Base-by-base conservation (phyloP, 2,329 filamentous ascomycete species). In the Aspergillus sp. region DNA sequence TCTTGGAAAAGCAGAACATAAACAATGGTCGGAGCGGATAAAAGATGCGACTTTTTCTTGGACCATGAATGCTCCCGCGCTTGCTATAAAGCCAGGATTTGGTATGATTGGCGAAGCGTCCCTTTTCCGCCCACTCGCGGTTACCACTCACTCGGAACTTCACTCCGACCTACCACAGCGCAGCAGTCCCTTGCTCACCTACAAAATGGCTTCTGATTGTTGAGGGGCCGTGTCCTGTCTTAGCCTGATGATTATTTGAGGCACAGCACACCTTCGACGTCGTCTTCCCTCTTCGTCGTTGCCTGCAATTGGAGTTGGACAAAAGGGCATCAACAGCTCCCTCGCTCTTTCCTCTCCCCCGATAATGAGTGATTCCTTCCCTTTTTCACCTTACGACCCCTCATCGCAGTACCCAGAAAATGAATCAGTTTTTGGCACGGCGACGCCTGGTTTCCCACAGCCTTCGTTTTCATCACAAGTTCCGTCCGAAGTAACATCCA, bases 291-390 rank as follows among this genome's bases (percentile, higher is more conserved):
- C 39, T 44, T 21, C 40, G 27, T 44, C 51, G 40, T 45, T 50
- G 43, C 41, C 44, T 27, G 21, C 21, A 52, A 45, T 37, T 37
- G 52, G 43, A 40, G 41, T 56, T 46, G 47, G 39, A 39, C 35
- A 21, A 52, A 52, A 27, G n/a, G 24, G 21, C 52, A 19, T 37
- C 17, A 49, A 31, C 45, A 52, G 37, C 58, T 51, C 59, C 48
- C 33, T 51, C 55, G 45, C 45, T 47, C 24, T 24, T 33, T 43
- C 41, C 48, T 19, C 55, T 56, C 52, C 47, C 27, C 27, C 27
- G 44, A 67, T 50, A 62, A 67, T 67, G 65, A 61, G 58, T 57
- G 61, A 63, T 54, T 57, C 63, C 35, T 58, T 61, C 23, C 60
- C 61, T 43, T 64, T 59, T 50, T 44, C 57, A 19, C 52, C 59